Evolutionary conservation across 176 grass and related monocot species (phyloP).

Genomic region (Triticum aestivum): IWGSC_CS_RefSeq_v2.1 NC_057802.1:61699938-61700437

Average conservation of each 20-base stretch:
- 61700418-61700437: neutral
- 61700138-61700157: neutral
- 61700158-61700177: neutral
- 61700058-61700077: neutral
- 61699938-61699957: neutral
- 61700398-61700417: too few relatives aligned
- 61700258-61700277: neutral
- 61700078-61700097: conserved; percentile 10
- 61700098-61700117: neutral
- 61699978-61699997: neutral
- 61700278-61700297: conserved; percentile 35
- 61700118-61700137: neutral
- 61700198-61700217: conserved; percentile 9
- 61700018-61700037: neutral
- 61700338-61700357: conserved; percentile 4
- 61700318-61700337: neutral
- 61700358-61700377: neutral
- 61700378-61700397: too few relatives aligned
- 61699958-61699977: neutral
- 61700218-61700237: conserved; percentile 35
- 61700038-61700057: neutral
- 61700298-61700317: conserved; percentile 36
- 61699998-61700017: neutral
- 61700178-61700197: conserved; percentile 28
- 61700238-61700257: conserved; percentile 10